Evolutionary conservation across 2,329 filamentous ascomycete species (phyloP), one percentile per base, ranked within the genome.

Genomic region (Epichloe sibirici): DNA sequence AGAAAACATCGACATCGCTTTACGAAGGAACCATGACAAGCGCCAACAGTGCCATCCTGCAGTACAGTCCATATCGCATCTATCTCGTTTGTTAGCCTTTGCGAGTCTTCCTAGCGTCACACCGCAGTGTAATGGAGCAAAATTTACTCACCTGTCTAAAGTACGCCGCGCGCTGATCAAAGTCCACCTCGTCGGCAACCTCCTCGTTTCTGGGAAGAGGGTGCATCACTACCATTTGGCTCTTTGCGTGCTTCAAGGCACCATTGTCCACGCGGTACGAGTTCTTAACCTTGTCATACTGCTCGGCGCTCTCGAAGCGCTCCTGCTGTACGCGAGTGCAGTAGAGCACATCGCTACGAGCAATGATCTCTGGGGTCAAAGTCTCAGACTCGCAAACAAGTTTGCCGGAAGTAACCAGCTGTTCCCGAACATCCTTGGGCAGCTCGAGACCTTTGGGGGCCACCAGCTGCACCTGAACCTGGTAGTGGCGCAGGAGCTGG

Each of bases 51-150:
- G 93, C 93, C 93, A 98, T 98, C 68, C 93, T 86, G 71, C 88
- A 94, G 78, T 96, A 97, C 63, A 98, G 81, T 62, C 93, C 93
- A 73, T 97, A 96, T 72, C 86, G 83, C 91, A 96, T 96, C 90
- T 96, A 64, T 21, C 5, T 28, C 23, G 17, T 38, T 21, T 38
- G 46, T 54, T 35, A 54, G 48, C 38, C 34, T 13, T 13, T 25
- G 8, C 28, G 28, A 31, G 28, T 21, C 11, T 5, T 5, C 5
- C 34, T 15, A 34, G 40, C 3, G 12, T 31, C 28, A 4, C 28
- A 31, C 8, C 8, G 31, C 37, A 39, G 37, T 39, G 13, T 39
- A n/a, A 39, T n/a, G 37, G 37, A n/a, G 37, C 6, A n/a, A 34
- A 34, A 48, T 21, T 21, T 28, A 79, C 87, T 82, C 73, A 95